Percentiles rank a stretch among this genome's conserved stretches.
These are phyloP conservation scores for Sutorius eximius DNA, from an alignment of 1,284 basidiomycete genomes.

Conservation along the genomic window DNA sequence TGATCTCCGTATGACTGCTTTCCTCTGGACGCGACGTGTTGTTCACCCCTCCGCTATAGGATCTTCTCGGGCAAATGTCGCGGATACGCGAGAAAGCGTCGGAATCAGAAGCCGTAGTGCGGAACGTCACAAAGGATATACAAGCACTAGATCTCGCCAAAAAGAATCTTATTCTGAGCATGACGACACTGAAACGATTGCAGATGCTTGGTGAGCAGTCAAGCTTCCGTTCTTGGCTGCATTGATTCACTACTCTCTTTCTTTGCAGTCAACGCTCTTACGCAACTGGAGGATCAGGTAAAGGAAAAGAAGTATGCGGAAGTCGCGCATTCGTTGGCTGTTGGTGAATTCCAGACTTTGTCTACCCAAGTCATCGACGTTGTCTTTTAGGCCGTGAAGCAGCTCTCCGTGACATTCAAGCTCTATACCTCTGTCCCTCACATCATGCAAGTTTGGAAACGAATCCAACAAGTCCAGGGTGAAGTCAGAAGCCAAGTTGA, in stretches of 20 bases:
- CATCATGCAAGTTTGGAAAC: conserved; percentile 75
- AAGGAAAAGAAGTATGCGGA: conserved; percentile 79
- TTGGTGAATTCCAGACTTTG: conserved; percentile 37
- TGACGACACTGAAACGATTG: conserved; percentile 88
- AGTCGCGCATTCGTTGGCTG: conserved; percentile 79
- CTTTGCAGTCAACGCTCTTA: conserved; percentile 72
- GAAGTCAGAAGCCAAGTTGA: conserved; percentile 78
- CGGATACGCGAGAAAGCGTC: conserved; percentile 93
- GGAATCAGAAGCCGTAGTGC: conserved; percentile 93
- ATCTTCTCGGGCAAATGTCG: conserved; percentile 90
- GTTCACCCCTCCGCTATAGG: conserved; percentile 46
- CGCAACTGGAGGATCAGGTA: conserved; percentile 77
- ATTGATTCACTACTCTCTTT: conserved; percentile 1
- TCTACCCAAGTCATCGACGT: conserved; percentile 6
- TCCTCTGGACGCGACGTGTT: background rate
- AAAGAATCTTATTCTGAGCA: conserved; percentile 86
- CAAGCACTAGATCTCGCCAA: conserved; percentile 94
- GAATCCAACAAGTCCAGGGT: conserved; percentile 78
- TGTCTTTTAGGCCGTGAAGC: conserved; percentile 72
- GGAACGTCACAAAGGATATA: conserved; percentile 95
- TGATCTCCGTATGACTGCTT: conserved; percentile 71
- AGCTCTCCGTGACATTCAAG: conserved; percentile 79
- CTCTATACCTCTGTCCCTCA: conserved; percentile 71
- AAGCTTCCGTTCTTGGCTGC: background rate
- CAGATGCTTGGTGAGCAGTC: conserved; percentile 84